Base-by-base conservation (phyloP, 2,329 filamentous ascomycete species). In the Cercospora berteroae region DNA sequence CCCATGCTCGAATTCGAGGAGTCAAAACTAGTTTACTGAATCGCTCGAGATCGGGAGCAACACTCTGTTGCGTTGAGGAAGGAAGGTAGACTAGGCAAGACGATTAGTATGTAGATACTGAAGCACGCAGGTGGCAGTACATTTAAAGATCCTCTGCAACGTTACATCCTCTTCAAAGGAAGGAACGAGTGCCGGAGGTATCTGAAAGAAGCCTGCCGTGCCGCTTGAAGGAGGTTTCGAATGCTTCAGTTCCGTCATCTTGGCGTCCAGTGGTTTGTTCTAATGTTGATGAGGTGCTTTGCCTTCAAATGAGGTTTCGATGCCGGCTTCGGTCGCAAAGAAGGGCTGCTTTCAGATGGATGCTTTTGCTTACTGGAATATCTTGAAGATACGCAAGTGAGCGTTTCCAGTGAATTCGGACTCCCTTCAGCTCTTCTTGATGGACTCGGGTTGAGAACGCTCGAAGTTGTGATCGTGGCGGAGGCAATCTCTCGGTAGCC, bases 151-250 rank as follows among this genome's bases (percentile, higher is more conserved):
- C 6, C 59, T 16, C 25, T 31, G 59, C 16, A 61, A 18, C 16
- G 59, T 50, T 29, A 5, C 16, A 20, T 61, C 59, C 25, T 61
- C 59, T 20, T 61, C 59, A 48, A 61, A 61, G 7, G 59, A 61
- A 25, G 33, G 7, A 16, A 31, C 42, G 6, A 61, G 42, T 5
- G 59, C 59, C 6, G 59, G 59, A 20, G 59, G 59, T 9, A 25
- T 33, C 42, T 61, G 59, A 13, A 61, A 61, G 42, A 61, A 61
- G 20, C 59, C 59, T 42, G 23, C 39, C 12, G 59, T 31, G 7
- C 36, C 59, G 16, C 59, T 61, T 5, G 59, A 61, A 2, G 59
- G 59, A 6, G 59, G 59, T 20, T 29, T 20, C 1, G 39, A 16
- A 29, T 61, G 59, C 59, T 61, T 61, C 9, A 20, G 6, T 18